phyloP scores from a whole-genome alignment of 306 rosid genomes.

The Rosa persica region DNA sequence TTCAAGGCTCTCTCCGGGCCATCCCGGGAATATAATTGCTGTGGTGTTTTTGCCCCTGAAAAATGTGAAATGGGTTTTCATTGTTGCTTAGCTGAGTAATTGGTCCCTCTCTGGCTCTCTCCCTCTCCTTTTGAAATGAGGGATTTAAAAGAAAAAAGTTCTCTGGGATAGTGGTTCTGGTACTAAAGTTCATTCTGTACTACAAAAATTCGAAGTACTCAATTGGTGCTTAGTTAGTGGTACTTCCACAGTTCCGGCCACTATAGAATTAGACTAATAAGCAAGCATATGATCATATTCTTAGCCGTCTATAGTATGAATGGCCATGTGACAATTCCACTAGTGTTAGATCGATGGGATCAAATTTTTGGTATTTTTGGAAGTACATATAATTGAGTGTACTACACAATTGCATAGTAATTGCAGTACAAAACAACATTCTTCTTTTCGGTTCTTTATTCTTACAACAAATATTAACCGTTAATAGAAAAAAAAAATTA shows the following conservation, averaged over 20 bases:
- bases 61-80: slow-evolving; percentile 18
- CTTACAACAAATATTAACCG: too few relatives aligned
- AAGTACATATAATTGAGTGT: too few relatives aligned
- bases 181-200: neutral
- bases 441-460: too few relatives aligned
- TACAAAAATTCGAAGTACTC: neutral
- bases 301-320: neutral
- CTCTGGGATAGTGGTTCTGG: neutral
- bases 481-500: too few relatives aligned
- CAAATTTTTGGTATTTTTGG: too few relatives aligned
- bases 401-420: too few relatives aligned
- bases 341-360: too few relatives aligned
- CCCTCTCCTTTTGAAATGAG: neutral
- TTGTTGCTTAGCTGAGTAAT: neutral
- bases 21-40: slow-evolving; percentile 14
- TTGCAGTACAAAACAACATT: too few relatives aligned
- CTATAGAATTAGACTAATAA: too few relatives aligned
- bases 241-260: neutral
- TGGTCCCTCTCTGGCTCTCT: neutral
- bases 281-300: neutral
- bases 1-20: slow-evolving; percentile 15
- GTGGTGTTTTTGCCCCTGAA: slow-evolving; percentile 11
- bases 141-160: neutral
- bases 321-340: neutral
- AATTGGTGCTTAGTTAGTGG: neutral